Conservation (phyloP, 1,284 basidiomycete genomes). For the Tetrapyrgos nigripes region DNA sequence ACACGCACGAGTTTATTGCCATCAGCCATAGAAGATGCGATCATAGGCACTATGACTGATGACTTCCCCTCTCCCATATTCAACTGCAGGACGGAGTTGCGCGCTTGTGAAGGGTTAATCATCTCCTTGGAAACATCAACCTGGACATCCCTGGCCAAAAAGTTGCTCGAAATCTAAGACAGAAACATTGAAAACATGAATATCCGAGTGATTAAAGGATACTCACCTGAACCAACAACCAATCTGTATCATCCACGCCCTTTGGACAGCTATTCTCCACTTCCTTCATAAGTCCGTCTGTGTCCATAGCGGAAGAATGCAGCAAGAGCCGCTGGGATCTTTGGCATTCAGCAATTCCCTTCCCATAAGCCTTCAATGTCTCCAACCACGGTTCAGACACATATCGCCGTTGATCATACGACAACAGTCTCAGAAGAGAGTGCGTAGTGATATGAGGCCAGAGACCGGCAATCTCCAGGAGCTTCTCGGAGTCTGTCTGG, state of each 20-base stretch:
- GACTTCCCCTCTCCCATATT: conserved; percentile 69
- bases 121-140: conserved; percentile 49
- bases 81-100: conserved; percentile 52
- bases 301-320: conserved; percentile 15
- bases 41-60: conserved; percentile 54
- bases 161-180: conserved; percentile 48
- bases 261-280: conserved; percentile 30
- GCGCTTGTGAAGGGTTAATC: conserved; percentile 44
- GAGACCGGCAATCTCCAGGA: too few relatives aligned
- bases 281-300: conserved; percentile 42
- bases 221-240: conserved; percentile 55
- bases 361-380: conserved; percentile 31
- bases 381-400: conserved; percentile 30
- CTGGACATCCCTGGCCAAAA: conserved; percentile 48
- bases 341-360: conserved; percentile 37
- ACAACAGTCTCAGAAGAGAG: too few relatives aligned
- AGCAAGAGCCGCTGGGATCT: conserved; percentile 37
- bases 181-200: not conserved
- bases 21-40: conserved; percentile 45
- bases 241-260: conserved; percentile 39
- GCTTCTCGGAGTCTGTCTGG: too few relatives aligned
- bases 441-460: too few relatives aligned
- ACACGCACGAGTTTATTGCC: conserved; percentile 51
- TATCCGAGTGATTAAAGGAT: not conserved
- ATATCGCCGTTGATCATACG: conserved; percentile 7